These are phyloP conservation scores for Nymphaea colorata DNA, from an alignment of 164 flowering plant species.

Conservation along the genomic window DNA sequence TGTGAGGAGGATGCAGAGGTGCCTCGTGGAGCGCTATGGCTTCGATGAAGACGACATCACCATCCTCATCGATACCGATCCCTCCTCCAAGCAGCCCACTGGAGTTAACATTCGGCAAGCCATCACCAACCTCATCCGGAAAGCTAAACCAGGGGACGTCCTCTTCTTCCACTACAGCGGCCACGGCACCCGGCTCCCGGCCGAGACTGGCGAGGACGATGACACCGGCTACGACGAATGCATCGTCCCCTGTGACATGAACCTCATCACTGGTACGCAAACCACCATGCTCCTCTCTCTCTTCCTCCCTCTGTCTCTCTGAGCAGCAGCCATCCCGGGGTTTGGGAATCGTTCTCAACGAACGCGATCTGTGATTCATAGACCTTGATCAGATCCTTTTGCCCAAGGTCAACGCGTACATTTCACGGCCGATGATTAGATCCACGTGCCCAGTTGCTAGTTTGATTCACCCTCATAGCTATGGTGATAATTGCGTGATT, in stretches of 20 bases:
- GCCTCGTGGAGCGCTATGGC: slow-evolving; percentile 55
- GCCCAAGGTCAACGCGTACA: too few relatives aligned
- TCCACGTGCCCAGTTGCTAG: too few relatives aligned
- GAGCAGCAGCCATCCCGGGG: too few relatives aligned
- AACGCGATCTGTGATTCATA: too few relatives aligned
- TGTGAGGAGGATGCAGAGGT: slow-evolving; percentile 46
- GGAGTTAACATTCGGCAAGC: slow-evolving; percentile 72
- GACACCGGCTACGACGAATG: slow-evolving; percentile 96
- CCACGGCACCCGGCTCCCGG: slow-evolving; percentile 94
- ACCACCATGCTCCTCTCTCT: neutral
- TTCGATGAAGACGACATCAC: slow-evolving; percentile 60
- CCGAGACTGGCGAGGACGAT: slow-evolving; percentile 91
- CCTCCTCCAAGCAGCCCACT: slow-evolving; percentile 66
- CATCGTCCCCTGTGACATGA: slow-evolving; percentile 93
- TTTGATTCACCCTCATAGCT: too few relatives aligned
- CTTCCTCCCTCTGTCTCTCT: neutral
- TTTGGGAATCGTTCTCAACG: too few relatives aligned
- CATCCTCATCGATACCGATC: slow-evolving; percentile 75
- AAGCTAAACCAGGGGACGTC: slow-evolving; percentile 54
- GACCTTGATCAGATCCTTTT: too few relatives aligned
- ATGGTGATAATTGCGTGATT: too few relatives aligned
- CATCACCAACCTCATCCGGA: slow-evolving; percentile 30
- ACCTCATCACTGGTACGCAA: slow-evolving; percentile 77
- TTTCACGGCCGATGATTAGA: too few relatives aligned
- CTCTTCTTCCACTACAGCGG: slow-evolving; percentile 93